Percentiles rank a stretch among this genome's conserved stretches.
Conservation (phyloP, 129 eudicot genomes). For the Flaveria trinervia region DNA sequence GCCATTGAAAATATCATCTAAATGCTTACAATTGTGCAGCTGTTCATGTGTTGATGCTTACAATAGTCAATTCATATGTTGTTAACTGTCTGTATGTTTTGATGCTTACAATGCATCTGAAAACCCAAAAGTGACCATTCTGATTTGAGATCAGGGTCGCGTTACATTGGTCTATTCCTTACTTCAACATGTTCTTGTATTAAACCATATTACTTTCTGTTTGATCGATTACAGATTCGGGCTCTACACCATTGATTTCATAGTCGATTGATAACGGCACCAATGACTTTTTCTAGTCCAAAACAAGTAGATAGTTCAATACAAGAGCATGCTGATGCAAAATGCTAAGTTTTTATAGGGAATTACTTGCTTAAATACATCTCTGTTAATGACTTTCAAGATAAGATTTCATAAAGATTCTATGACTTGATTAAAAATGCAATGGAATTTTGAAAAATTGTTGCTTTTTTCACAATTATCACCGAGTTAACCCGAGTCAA, state of each 20-base stretch:
- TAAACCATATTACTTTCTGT: conserved; percentile 70
- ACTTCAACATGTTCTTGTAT: conserved; percentile 85
- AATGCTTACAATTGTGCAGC: no score
- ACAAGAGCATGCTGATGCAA: neutral
- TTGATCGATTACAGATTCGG: conserved; percentile 81
- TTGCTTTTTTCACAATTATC: neutral
- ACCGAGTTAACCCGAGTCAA: conserved; percentile 28
- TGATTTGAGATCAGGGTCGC: neutral
- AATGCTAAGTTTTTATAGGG: neutral
- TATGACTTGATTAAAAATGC: neutral
- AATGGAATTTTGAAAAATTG: neutral
- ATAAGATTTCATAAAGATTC: neutral
- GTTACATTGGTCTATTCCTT: conserved; percentile 46
- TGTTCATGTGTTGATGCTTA: conserved; percentile 18
- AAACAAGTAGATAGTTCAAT: neutral
- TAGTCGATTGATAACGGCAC: no score
- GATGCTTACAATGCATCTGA: conserved; percentile 9
- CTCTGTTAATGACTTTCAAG: neutral
- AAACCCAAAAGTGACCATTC: neutral
- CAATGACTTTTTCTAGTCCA: no score
- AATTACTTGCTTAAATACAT: neutral
- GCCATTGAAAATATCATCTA: no score
- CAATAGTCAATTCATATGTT: no score
- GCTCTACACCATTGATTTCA: conserved; percentile 64
- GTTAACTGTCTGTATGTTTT: conserved; percentile 25